Conservation (phyloP, 495 filamentous ascomycete genomes). For the Penicillium psychrofluorescens region DNA sequence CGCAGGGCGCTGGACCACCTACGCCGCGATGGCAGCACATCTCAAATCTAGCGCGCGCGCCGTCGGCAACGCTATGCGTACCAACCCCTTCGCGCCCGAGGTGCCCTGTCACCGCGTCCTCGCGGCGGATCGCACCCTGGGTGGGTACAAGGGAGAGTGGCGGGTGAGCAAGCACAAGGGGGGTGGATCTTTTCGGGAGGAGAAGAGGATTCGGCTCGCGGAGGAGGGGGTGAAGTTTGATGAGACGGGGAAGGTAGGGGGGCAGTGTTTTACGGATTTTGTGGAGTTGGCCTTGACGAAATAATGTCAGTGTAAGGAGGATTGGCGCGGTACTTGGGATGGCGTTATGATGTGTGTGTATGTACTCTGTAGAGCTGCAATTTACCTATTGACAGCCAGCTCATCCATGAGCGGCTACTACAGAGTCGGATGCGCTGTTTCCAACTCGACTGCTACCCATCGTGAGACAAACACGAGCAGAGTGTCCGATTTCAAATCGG, state of each 20-base stretch:
- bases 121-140: constrained; percentile 19
- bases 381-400: too few species aligned
- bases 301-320: constrained; percentile 1
- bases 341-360: too few species aligned
- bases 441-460: too few species aligned
- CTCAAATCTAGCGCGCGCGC: constrained; percentile 68
- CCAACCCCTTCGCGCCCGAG: constrained; percentile 61
- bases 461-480: too few species aligned
- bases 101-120: constrained; percentile 46
- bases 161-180: constrained; percentile 10
- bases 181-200: constrained; percentile 17
- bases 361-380: too few species aligned
- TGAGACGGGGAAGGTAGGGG: constrained; percentile 17
- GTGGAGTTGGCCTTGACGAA: constrained; percentile 9
- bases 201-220: constrained; percentile 22
- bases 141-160: constrained; percentile 30
- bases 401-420: too few species aligned
- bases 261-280: constrained; percentile 25
- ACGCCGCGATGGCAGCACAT: constrained; percentile 59
- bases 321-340: neutral
- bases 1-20: constrained; percentile 61
- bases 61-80: constrained; percentile 69
- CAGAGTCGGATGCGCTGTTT: too few species aligned
- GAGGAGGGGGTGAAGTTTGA: constrained; percentile 27
- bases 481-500: too few species aligned